Conservation (phyloP, 1,284 basidiomycete species). For the Neonothopanus nambi region DNA sequence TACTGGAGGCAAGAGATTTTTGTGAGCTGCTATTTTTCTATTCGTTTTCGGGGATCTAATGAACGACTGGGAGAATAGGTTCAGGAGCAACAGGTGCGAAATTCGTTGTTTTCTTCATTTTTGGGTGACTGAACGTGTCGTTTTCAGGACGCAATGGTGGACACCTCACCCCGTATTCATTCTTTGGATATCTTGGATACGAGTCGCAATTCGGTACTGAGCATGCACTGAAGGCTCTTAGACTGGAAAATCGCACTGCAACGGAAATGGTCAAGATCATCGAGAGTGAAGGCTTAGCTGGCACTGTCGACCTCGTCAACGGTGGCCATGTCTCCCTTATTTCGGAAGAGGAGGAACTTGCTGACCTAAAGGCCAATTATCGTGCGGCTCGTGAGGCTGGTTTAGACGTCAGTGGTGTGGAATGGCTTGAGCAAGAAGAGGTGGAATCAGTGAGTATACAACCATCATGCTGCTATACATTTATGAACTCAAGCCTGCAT, state of each 20-base stretch:
- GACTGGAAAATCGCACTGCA: conserved; percentile 60
- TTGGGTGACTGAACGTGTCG: neutral
- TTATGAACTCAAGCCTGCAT: neutral
- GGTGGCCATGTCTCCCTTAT: conserved; percentile 57
- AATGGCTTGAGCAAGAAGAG: conserved; percentile 50
- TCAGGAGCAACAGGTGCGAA: conserved; percentile 72
- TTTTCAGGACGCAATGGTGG: conserved; percentile 72
- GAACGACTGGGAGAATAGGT: conserved; percentile 40
- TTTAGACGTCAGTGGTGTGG: conserved; percentile 42
- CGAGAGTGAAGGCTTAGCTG: conserved; percentile 39
- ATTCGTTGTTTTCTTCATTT: neutral
- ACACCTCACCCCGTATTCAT: conserved; percentile 61
- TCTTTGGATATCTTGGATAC: conserved; percentile 44
- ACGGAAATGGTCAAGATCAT: conserved; percentile 52
- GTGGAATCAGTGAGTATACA: conserved; percentile 43
- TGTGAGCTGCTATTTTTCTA: conserved; percentile 46
- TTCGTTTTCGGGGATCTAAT: neutral
- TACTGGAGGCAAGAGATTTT: conserved; percentile 78
- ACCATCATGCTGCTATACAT: neutral
- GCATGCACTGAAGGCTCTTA: conserved; percentile 56
- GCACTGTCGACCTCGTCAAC: conserved; percentile 62
- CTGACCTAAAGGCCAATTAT: conserved; percentile 42
- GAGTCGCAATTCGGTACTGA: conserved; percentile 43
- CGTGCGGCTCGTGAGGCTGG: conserved; percentile 57
- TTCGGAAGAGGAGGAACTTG: conserved; percentile 47